A percentile compares a stretch with the other conserved stretches of the same genome.
Evolutionary conservation across 805 yeast species (phyloP).

Genomic region (Candida stauntonica): DNA sequence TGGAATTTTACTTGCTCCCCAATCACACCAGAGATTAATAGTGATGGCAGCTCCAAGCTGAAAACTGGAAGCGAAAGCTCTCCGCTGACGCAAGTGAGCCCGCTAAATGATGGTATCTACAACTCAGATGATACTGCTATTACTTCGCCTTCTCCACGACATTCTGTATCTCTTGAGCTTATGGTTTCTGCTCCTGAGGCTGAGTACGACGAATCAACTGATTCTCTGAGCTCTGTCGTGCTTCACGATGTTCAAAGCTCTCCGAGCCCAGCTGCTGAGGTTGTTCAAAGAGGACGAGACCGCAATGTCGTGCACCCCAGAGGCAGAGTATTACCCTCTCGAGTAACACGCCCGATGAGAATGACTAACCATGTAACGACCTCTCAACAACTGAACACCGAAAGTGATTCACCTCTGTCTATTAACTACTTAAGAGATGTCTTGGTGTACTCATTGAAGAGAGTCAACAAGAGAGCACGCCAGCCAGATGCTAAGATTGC

Average conservation of each 20-base stretch:
- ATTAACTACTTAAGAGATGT: constrained; percentile 39
- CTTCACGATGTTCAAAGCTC: constrained; percentile 1
- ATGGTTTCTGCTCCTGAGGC: constrained; percentile 1
- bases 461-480: constrained; percentile 49
- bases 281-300: no score
- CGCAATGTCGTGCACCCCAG: no score
- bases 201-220: background rate
- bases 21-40: background rate
- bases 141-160: constrained; percentile 16
- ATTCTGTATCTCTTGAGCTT: background rate
- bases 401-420: background rate
- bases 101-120: constrained; percentile 7
- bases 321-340: no score
- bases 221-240: constrained; percentile 6
- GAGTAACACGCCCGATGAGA: no score
- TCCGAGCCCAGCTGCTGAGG: no score
- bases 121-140: constrained; percentile 20
- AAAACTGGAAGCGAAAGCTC: no score
- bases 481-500: constrained; percentile 42
- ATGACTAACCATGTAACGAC: no score
- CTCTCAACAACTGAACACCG: no score
- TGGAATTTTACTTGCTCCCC: constrained; percentile 23
- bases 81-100: constrained; percentile 17
- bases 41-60: constrained; percentile 2
- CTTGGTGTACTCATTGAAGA: constrained; percentile 39